These are phyloP conservation scores for Wallacemonas sp. DNA, from an alignment of 208 protist species.

Conservation along the genomic window DNA sequence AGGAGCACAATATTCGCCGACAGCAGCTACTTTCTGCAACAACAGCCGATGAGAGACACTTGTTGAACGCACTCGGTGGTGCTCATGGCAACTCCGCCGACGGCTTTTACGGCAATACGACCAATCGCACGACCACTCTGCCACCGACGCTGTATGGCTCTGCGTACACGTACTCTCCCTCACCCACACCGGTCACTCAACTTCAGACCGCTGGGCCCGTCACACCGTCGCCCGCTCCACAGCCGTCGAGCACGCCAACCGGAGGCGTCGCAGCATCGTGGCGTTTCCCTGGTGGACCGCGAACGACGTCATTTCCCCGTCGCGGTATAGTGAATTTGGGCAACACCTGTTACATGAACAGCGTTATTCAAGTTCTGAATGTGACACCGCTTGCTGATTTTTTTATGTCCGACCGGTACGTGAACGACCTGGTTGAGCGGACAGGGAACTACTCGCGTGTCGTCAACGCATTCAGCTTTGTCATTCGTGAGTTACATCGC, in stretches of 20 bases:
- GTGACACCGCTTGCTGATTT: slow-evolving; percentile 86
- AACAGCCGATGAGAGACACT: slow-evolving; percentile 26
- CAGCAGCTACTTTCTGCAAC: slow-evolving; percentile 10
- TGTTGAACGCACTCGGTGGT: background rate
- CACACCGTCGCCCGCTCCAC: too few species aligned
- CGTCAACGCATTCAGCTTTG: slow-evolving; percentile 67
- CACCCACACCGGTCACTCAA: too few species aligned
- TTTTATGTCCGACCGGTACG: slow-evolving; percentile 83
- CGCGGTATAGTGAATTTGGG: slow-evolving; percentile 91
- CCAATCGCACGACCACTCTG: background rate
- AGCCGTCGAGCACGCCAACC: too few species aligned
- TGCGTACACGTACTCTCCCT: background rate
- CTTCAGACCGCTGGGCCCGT: too few species aligned
- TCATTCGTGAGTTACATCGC: slow-evolving; percentile 82
- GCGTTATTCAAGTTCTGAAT: slow-evolving; percentile 80
- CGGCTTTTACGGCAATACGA: background rate
- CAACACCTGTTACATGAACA: slow-evolving; percentile 95
- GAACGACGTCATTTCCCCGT: slow-evolving; percentile 25
- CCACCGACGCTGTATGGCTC: slow-evolving; percentile 5
- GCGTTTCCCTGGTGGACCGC: slow-evolving; percentile 31
- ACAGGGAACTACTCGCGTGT: slow-evolving; percentile 34
- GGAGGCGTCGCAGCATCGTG: background rate
- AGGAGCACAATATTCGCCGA: slow-evolving; percentile 10
- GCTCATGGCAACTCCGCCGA: background rate
- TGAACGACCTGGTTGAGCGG: slow-evolving; percentile 35